These are phyloP conservation scores for Phytopythium sindhum DNA, from an alignment of 352 stramenopile genomes.

Conservation along the genomic window DNA sequence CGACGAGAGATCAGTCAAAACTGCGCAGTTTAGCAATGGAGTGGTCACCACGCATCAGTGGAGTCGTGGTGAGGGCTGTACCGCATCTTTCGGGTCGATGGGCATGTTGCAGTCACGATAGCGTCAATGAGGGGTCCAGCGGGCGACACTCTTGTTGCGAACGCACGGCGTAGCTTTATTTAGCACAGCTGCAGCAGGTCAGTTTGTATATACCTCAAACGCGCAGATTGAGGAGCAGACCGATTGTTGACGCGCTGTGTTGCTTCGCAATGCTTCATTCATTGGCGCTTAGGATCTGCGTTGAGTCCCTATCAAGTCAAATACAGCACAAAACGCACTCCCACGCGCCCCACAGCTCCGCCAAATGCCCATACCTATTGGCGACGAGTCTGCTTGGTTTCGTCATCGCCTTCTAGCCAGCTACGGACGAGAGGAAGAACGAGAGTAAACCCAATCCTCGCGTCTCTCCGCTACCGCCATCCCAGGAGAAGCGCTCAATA, in stretches of 20 bases:
- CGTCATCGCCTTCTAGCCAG: not conserved
- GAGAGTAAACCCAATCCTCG: not conserved
- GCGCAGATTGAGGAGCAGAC: not conserved
- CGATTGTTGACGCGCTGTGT: not conserved
- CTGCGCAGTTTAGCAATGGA: not conserved
- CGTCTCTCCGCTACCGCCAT: not conserved
- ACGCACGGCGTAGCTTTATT: not conserved
- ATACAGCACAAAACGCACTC: not conserved
- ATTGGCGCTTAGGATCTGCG: not conserved
- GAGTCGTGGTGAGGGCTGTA: conserved; percentile 8
- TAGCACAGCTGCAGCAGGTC: not conserved
- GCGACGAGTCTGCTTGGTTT: not conserved
- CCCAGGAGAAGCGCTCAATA: conserved; percentile 9
- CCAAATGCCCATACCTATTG: not conserved
- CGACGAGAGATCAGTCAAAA: not conserved
- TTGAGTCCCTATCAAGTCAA: not conserved
- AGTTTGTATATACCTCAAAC: not conserved
- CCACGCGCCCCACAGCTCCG: not conserved
- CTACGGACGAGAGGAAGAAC: not conserved
- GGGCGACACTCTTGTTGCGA: too few relatives aligned
- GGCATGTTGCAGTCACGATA: not conserved
- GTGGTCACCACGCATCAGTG: not conserved
- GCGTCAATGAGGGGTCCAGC: not conserved
- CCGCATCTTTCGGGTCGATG: conserved; percentile 38
- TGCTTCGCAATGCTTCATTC: conserved; percentile 1